Base-by-base conservation (phyloP, 2,329 filamentous ascomycete species). In the Arachnomyces sp. region DNA sequence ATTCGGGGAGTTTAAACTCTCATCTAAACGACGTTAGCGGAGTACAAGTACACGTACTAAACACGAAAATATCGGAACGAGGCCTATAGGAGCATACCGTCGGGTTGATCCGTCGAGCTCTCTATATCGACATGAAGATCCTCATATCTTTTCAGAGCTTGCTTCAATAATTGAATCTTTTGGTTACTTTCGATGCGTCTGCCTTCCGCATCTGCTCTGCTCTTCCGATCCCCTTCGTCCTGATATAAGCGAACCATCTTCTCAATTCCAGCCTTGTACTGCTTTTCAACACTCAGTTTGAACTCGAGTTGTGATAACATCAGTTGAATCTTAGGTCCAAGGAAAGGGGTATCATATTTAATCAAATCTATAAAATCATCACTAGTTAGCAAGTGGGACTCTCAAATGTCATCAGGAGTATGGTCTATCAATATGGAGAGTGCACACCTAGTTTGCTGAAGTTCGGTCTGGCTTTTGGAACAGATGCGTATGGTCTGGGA, bases 281-380 rank as follows among this genome's bases (percentile, higher is more conserved):
- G 92, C 61, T 95, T 94, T 63, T 98, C 92, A 18, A 98, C 92
- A 51, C 92, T 95, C 46, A 98, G 77, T 70, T 98, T 98, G 72
- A 98, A 98, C 65, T 96, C 88, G 48, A 98, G 82, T 65, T 98
- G 92, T 35, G 92, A 94, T 57, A 98, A 73, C 92, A 98, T 98
- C 57, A 96, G 84, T 69, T 98, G 92, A 57, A 98, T 98, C 52
- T 93, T 88, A 45, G 92, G 90, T 28, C 92, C 92, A 47, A 98
- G 81, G 62, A 95, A 86, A 13, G 86, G 85, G 25, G 89, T 95
- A 61, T 98, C 92, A 67, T 93, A 95, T 78, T 96, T 96, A 70
- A 98, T 95, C 48, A 98, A 73, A 67, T 98, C 92, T 95, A 52
- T 61, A 32, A 60, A 50, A 43, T 30, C 39, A 9, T 25, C 21